A percentile compares a stretch with the other conserved stretches of the same genome.
phyloP scores from a whole-genome alignment of 73 alveolate species.

The Tetrahymena thermophila region DNA sequence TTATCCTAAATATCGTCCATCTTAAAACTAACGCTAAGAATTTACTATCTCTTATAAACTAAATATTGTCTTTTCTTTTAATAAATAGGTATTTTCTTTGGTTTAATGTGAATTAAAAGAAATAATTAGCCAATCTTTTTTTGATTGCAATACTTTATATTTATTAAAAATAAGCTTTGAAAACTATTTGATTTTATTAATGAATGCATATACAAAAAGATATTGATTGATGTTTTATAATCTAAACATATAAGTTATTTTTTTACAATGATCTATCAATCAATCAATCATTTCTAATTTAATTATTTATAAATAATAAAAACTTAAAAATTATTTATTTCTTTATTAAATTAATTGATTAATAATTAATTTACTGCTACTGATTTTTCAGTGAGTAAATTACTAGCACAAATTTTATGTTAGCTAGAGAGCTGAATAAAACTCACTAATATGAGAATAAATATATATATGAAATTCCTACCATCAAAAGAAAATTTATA shows the following conservation, averaged over 20 bases:
- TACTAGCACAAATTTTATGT: too few relatives aligned
- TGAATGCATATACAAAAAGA: neutral
- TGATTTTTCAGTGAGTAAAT: too few relatives aligned
- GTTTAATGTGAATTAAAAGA: neutral
- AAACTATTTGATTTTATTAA: too few relatives aligned
- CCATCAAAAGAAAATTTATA: too few relatives aligned
- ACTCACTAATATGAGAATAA: too few relatives aligned
- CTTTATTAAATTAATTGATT: too few relatives aligned
- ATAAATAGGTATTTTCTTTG: neutral
- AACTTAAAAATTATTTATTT: too few relatives aligned
- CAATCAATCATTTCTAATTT: neutral
- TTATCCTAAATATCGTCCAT: neutral
- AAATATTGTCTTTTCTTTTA: neutral
- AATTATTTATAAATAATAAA: too few relatives aligned
- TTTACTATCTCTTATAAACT: neutral
- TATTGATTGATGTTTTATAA: neutral
- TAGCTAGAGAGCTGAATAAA: too few relatives aligned
- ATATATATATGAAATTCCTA: too few relatives aligned
- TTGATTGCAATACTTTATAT: neutral
- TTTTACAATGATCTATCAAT: too few relatives aligned
- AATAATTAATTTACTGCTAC: too few relatives aligned
- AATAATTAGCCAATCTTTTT: neutral
- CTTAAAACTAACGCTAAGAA: neutral
- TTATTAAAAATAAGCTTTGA: neutral
- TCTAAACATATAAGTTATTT: neutral